A percentile compares a stretch with the other conserved stretches of the same genome.
phyloP scores from a whole-genome alignment of 225 moss, liverwort and hornwort genomes.

The Pseudoscleropodium purum region DNA sequence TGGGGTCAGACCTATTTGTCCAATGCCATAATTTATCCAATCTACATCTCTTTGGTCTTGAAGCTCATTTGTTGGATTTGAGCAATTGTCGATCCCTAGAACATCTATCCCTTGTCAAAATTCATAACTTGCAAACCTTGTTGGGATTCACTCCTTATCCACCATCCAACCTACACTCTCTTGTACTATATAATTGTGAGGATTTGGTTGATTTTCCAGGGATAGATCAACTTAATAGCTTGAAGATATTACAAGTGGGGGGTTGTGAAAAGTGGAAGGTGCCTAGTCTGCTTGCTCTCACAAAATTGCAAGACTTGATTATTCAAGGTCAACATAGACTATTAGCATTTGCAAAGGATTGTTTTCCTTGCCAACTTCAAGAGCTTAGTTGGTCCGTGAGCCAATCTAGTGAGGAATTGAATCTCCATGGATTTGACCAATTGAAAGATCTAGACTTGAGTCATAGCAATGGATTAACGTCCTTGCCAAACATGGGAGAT shows the following conservation, averaged over 20 bases:
- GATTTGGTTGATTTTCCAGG: neutral
- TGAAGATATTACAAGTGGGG: fast-evolving
- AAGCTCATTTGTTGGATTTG: too few relatives aligned
- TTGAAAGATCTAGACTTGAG: neutral
- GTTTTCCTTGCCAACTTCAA: neutral
- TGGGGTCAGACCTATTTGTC: too few relatives aligned
- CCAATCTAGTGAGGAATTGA: fast-evolving
- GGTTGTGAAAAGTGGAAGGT: too few relatives aligned
- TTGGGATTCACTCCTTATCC: too few relatives aligned
- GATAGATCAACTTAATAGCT: fast-evolving
- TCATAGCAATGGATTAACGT: fast-evolving
- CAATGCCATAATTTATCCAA: too few relatives aligned
- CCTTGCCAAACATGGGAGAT: neutral
- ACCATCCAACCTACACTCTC: neutral
- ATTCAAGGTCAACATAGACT: too few relatives aligned
- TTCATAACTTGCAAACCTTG: too few relatives aligned
- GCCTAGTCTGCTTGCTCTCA: neutral
- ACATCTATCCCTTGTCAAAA: fast-evolving
- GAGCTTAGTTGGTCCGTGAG: neutral
- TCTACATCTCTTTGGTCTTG: too few relatives aligned
- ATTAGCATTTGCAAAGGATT: too few relatives aligned
- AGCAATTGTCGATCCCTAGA: too few relatives aligned
- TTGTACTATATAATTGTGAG: fast-evolving
- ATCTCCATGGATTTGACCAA: neutral
- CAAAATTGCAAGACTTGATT: fast-evolving